Conservation (phyloP, 2,329 filamentous ascomycete species). For the Periconia macrospinosa region DNA sequence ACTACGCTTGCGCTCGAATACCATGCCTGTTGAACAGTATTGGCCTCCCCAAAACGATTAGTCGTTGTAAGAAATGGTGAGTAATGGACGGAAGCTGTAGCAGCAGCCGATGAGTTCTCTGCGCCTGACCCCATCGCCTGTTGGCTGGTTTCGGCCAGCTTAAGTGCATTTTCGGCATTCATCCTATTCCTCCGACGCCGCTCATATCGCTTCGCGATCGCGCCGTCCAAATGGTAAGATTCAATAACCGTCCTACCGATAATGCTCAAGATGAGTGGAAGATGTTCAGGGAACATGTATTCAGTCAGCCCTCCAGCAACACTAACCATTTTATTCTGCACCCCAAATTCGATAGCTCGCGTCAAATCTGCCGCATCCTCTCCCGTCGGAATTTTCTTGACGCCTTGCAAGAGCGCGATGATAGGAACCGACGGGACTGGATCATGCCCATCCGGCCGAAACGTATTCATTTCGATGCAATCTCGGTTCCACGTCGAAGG, state of each 20-base stretch:
- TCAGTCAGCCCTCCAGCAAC: background rate
- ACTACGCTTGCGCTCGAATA: no score
- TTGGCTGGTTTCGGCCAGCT: no score
- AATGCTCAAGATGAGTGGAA: background rate
- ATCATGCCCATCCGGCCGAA: background rate
- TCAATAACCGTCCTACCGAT: constrained; percentile 1
- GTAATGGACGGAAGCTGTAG: no score
- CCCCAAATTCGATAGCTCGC: constrained; percentile 1
- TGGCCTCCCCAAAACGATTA: no score
- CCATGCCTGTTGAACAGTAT: no score
- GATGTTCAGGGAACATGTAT: constrained; percentile 6
- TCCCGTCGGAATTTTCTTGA: constrained; percentile 4
- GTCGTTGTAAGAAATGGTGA: no score
- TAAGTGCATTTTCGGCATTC: no score
- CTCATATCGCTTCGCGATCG: background rate
- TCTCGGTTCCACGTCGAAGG: background rate
- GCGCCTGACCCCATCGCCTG: no score
- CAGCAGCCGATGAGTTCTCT: no score
- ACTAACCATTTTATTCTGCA: no score
- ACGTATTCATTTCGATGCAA: constrained; percentile 2
- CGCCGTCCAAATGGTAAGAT: background rate
- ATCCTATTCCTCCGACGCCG: no score
- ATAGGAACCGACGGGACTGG: constrained; percentile 1
- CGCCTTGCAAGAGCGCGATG: background rate
- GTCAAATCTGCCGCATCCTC: constrained; percentile 8